Conservation (phyloP, 768 basidiomycete genomes). For the Scleroderma bovista region DNA sequence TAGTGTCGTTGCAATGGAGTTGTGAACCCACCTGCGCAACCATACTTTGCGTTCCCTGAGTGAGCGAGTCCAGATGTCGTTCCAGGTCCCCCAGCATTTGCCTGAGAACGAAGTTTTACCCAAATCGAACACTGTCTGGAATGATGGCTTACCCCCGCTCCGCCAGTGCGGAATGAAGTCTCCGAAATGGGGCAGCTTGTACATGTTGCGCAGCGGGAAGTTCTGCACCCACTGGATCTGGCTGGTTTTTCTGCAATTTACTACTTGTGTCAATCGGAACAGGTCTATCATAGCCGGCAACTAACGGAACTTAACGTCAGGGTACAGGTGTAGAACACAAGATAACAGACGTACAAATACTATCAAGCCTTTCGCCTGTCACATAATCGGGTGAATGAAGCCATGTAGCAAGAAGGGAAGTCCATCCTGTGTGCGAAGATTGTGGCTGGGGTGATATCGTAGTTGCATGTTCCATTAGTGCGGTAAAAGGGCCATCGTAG, state of each 20-base stretch:
- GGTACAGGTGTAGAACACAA: neutral
- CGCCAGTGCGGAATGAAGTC: slow-evolving; percentile 46
- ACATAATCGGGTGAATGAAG: slow-evolving; percentile 43
- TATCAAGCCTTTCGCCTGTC: slow-evolving; percentile 57
- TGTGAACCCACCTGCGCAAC: slow-evolving; percentile 44
- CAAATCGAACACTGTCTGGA: neutral
- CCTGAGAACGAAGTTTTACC: slow-evolving; percentile 27
- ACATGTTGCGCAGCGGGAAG: slow-evolving; percentile 31
- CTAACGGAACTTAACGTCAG: slow-evolving; percentile 26
- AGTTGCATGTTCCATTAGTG: slow-evolving; percentile 39
- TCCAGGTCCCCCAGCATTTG: slow-evolving; percentile 58
- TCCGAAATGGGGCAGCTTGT: slow-evolving; percentile 39
- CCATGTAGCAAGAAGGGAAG: slow-evolving; percentile 52
- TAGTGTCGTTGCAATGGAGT: neutral
- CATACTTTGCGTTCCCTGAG: slow-evolving; percentile 63
- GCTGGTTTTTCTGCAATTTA: neutral
- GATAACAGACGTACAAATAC: slow-evolving; percentile 40
- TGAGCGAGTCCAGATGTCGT: slow-evolving; percentile 58
- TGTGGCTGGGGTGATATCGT: slow-evolving; percentile 52
- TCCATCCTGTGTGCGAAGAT: slow-evolving; percentile 54
- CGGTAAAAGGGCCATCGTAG: slow-evolving; percentile 46
- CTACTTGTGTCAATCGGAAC: slow-evolving; percentile 13
- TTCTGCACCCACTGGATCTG: slow-evolving; percentile 3
- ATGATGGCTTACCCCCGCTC: slow-evolving; percentile 53
- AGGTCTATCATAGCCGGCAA: slow-evolving; percentile 63